phyloP scores from a whole-genome alignment of 768 basidiomycete genomes.

The Xerocomus spinulosus region DNA sequence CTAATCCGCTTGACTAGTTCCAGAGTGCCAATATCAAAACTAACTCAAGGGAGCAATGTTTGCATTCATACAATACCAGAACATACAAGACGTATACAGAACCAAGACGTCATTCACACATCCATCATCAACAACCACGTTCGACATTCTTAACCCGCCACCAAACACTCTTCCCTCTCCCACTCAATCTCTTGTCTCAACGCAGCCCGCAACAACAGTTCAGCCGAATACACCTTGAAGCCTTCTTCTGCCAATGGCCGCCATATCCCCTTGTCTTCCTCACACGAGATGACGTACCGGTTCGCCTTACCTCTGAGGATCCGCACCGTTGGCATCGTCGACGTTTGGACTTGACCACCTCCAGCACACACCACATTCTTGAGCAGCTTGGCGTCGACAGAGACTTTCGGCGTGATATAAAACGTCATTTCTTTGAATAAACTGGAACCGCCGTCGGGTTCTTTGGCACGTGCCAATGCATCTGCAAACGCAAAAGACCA shows the following conservation, averaged over 20 bases:
- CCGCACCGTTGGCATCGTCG: slow-evolving; percentile 48
- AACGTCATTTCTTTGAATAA: slow-evolving; percentile 65
- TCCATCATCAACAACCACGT: no score
- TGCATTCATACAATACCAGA: no score
- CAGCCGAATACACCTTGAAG: slow-evolving; percentile 60
- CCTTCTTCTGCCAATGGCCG: slow-evolving; percentile 48
- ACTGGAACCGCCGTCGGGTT: slow-evolving; percentile 37
- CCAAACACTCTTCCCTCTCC: slow-evolving; percentile 38
- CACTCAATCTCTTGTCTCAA: slow-evolving; percentile 66
- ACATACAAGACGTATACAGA: no score
- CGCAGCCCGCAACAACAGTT: slow-evolving; percentile 60
- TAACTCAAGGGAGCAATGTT: no score
- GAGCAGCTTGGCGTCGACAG: slow-evolving; percentile 54
- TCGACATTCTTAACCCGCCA: slow-evolving; percentile 13
- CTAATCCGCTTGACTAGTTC: no score
- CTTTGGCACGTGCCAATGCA: slow-evolving; percentile 55
- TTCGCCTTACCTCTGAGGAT: slow-evolving; percentile 45
- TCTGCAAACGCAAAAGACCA: slow-evolving; percentile 61
- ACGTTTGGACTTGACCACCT: slow-evolving; percentile 65
- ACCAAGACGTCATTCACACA: no score
- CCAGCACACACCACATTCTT: slow-evolving; percentile 64
- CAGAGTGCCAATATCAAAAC: no score
- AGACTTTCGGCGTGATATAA: slow-evolving; percentile 68
- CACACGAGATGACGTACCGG: slow-evolving; percentile 62
- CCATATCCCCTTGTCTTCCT: slow-evolving; percentile 65